Percentiles rank a stretch among this genome's conserved stretches.
These are phyloP conservation scores for Pseudozyma hubeiensis DNA, from an alignment of 1,284 basidiomycete genomes.

Conservation along the genomic window DNA sequence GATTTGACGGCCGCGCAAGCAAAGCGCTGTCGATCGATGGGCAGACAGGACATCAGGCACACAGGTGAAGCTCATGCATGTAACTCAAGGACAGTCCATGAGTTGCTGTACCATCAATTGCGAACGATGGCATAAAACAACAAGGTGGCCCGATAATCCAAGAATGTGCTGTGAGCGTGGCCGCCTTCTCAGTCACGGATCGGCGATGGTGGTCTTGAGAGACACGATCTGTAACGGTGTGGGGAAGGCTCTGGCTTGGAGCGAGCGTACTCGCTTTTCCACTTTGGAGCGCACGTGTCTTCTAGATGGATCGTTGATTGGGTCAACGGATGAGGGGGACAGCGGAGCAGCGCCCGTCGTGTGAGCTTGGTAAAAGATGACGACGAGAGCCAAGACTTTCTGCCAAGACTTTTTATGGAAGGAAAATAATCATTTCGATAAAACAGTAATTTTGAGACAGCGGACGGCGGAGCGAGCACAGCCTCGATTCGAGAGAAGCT, in stretches of 20 bases:
- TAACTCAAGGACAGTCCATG: too few relatives aligned
- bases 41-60: too few relatives aligned
- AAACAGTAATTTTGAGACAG: slow-evolving; percentile 1
- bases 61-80: too few relatives aligned
- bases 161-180: too few relatives aligned
- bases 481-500: slow-evolving; percentile 37
- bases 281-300: not conserved
- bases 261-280: not conserved
- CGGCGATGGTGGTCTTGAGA: not conserved
- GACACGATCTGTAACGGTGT: not conserved
- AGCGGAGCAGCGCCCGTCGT: not conserved
- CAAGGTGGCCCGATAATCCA: too few relatives aligned
- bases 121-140: too few relatives aligned
- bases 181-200: not conserved
- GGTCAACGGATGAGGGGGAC: not conserved
- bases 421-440: slow-evolving; percentile 3
- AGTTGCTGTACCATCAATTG: too few relatives aligned
- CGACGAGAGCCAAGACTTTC: slow-evolving; percentile 17
- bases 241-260: not conserved
- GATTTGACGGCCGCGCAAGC: slow-evolving; percentile 22
- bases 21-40: too few relatives aligned
- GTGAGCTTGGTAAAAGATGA: not conserved
- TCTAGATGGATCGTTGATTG: not conserved
- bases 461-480: slow-evolving; percentile 29
- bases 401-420: slow-evolving; percentile 28